Evolutionary conservation across 108 stramenopile species (phyloP).

Genomic region (Stephanodiscus minutulus): DNA sequence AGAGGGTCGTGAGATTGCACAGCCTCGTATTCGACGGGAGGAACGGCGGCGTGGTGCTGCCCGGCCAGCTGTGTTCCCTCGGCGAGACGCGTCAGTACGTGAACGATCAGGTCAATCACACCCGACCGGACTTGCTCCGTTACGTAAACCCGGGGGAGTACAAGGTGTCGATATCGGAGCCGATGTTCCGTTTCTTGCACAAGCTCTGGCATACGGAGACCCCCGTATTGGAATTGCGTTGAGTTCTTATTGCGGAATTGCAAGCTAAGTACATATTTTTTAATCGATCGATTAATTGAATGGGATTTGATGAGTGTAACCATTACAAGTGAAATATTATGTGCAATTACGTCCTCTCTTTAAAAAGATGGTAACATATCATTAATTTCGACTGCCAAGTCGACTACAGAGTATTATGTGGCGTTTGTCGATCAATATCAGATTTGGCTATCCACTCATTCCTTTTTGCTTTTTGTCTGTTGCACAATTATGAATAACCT

Average conservation of each 20-base stretch:
- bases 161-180: constrained; percentile 83
- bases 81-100: constrained; percentile 54
- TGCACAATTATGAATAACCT: too few species aligned
- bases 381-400: too few species aligned
- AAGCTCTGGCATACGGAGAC: constrained; percentile 87
- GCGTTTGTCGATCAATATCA: too few species aligned
- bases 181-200: constrained; percentile 83
- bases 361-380: too few species aligned
- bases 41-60: constrained; percentile 43
- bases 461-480: too few species aligned
- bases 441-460: too few species aligned
- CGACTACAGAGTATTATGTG: too few species aligned
- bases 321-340: too few species aligned
- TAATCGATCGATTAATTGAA: too few species aligned
- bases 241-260: constrained; percentile 3
- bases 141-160: constrained; percentile 88
- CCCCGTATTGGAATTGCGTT: constrained; percentile 71
- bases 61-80: constrained; percentile 16
- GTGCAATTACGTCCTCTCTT: too few species aligned
- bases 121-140: constrained; percentile 81
- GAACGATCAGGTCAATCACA: constrained; percentile 55
- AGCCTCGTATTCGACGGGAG: constrained; percentile 84
- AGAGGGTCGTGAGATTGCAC: constrained; percentile 75
- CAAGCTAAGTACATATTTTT: too few species aligned
- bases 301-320: too few species aligned